Conservation (phyloP, 257 asterid species). For the Solanum medicagineum region DNA sequence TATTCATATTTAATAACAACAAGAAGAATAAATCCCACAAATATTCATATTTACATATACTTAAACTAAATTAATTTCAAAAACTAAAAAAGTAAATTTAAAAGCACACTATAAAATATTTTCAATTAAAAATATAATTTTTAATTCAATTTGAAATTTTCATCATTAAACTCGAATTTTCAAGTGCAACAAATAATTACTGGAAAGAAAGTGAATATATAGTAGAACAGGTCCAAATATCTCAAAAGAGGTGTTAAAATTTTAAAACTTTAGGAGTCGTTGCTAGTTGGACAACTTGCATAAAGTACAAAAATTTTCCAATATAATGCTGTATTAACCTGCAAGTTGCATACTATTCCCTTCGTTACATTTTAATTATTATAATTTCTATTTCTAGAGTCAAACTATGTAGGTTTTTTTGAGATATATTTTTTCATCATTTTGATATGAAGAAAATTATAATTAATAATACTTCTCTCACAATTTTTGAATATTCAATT, state of each 20-base stretch:
- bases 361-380: background rate
- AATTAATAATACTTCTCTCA: too few relatives aligned
- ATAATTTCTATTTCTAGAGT: too few relatives aligned
- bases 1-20: background rate
- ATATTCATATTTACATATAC: background rate
- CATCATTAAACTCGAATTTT: background rate
- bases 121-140: background rate
- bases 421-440: too few relatives aligned
- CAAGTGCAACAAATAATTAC: background rate
- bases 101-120: too few relatives aligned
- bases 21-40: too few relatives aligned
- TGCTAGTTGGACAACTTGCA: background rate
- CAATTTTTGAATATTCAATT: too few relatives aligned
- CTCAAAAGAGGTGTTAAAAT: background rate
- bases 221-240: too few relatives aligned
- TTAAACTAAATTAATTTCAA: background rate
- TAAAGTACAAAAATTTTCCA: background rate
- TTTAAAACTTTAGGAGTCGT: background rate
- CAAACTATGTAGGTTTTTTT: too few relatives aligned
- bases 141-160: background rate
- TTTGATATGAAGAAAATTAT: too few relatives aligned
- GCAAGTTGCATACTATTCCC: background rate
- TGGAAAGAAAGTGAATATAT: too few relatives aligned
- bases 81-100: too few relatives aligned
- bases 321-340: background rate